Evolutionary conservation across 495 filamentous ascomycete genomes (phyloP).

Genomic region (Aspergillus heteromorphus): DNA sequence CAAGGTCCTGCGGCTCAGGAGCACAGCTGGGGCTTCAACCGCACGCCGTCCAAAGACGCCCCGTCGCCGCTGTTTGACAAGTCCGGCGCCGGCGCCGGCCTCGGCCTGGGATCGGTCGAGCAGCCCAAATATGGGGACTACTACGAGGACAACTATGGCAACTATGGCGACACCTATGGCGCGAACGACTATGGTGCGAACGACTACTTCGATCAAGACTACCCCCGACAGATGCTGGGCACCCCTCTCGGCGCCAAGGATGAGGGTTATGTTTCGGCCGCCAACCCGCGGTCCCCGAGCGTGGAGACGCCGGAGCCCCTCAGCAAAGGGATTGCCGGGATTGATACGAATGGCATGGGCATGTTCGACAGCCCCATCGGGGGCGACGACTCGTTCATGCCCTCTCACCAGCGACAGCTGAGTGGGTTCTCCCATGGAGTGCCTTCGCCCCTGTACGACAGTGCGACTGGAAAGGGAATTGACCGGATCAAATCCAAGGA

Average conservation of each 20-base stretch:
- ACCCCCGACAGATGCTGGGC: constrained; percentile 32
- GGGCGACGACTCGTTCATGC: constrained; percentile 54
- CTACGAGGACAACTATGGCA: too few species aligned
- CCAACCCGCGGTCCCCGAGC: constrained; percentile 58
- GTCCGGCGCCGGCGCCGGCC: constrained; percentile 33
- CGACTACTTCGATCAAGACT: constrained; percentile 28
- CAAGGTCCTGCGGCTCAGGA: constrained; percentile 57
- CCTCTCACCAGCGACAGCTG: constrained; percentile 62
- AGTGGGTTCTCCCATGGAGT: constrained; percentile 82
- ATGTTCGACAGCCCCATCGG: constrained; percentile 56
- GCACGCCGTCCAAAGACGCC: constrained; percentile 43
- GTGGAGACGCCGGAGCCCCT: constrained; percentile 55
- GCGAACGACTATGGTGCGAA: constrained; percentile 33
- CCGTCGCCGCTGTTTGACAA: constrained; percentile 38
- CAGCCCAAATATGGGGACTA: constrained; percentile 29
- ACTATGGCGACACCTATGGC: too few species aligned
- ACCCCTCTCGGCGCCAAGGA: constrained; percentile 55
- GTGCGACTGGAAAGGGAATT: constrained; percentile 80
- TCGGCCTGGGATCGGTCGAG: constrained; percentile 25
- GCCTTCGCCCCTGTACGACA: constrained; percentile 82
- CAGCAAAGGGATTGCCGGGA: constrained; percentile 53
- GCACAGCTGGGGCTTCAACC: constrained; percentile 48
- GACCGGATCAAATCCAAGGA: constrained; percentile 95
- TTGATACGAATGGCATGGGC: constrained; percentile 51
- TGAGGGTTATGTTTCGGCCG: constrained; percentile 88